Conservation (phyloP, 192 early-diverging fungal species). For the Coemansia umbellata region DNA sequence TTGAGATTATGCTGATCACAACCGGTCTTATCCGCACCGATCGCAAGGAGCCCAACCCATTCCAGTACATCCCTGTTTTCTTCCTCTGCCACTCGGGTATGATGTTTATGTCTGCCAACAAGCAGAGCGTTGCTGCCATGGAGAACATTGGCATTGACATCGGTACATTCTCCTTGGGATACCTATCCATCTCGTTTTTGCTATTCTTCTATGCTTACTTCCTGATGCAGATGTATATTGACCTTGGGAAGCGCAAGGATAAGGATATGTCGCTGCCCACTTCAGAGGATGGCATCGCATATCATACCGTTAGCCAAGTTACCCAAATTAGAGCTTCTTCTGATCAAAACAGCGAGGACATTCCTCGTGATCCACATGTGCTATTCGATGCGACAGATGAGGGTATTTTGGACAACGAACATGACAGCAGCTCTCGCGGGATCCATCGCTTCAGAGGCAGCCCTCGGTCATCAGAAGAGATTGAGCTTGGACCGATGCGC, state of each 20-base stretch:
- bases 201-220: constrained; percentile 55
- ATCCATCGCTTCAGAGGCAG: constrained; percentile 1
- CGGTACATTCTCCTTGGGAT: constrained; percentile 56
- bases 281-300: constrained; percentile 22
- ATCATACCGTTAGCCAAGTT: constrained; percentile 25
- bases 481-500: constrained; percentile 28
- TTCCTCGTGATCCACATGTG: constrained; percentile 17
- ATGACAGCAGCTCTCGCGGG: neutral
- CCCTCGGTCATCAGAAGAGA: constrained; percentile 31
- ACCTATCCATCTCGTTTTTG: constrained; percentile 58
- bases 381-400: constrained; percentile 34
- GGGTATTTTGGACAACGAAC: constrained; percentile 3
- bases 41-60: constrained; percentile 37
- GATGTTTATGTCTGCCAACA: constrained; percentile 62
- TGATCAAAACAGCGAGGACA: constrained; percentile 1
- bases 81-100: constrained; percentile 59
- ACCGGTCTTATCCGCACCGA: constrained; percentile 22
- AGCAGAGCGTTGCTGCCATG: constrained; percentile 53
- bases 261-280: constrained; percentile 29
- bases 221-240: constrained; percentile 50
- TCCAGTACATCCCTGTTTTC: constrained; percentile 50
- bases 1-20: constrained; percentile 54
- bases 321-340: neutral
- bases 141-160: constrained; percentile 51
- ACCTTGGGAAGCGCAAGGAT: constrained; percentile 19